Evolutionary conservation across 805 yeast species (phyloP), one percentile per base, ranked within the genome.

Genomic region (Candida boleticola): DNA sequence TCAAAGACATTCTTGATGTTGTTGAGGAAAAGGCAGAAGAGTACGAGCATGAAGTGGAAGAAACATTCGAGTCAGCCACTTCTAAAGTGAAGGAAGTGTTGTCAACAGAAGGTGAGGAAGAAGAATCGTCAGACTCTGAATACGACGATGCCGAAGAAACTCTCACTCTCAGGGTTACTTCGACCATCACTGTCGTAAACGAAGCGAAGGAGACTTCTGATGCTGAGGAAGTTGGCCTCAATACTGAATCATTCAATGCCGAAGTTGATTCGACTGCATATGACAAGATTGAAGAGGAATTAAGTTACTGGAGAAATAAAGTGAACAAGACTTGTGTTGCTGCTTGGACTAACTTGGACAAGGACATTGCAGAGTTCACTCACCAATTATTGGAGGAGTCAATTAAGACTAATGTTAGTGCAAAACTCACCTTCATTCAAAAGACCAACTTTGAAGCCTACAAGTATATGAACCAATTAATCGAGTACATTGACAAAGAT

Each of bases 251-350:
- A 2, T 43, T 31, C 5, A 16, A 16, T 5, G 25, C 21, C 29
- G 37, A 27, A 5, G 7, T 36, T 10, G 44, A 37, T 9, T 29
- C 25, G n/a, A 37, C 37, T 21, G 44, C 30, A 29, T 49, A 45
- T 39, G 13, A 34, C 20, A 31, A 52, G 35, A 51, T 69, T n/a
- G 58, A 66, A 33, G 51, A 51, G n/a, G 66, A 66, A 37, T 52
- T 70, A 32, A 25, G 35, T 3, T 49, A 51, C 38, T 71, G 73
- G 71, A 60, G 58, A 33, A 26, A 39, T 5, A 64, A 63, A 44
- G 63, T 70, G 18, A 51, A 59, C 41, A 63, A 58, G 34, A 61
- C 73, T 5, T 48, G 68, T 33, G 53, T 57, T 18, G 54, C 68
- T 45, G 72, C 74, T 0, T 33, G 45, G n/a, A 44, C 49, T 7